Evolutionary conservation across 2,329 filamentous ascomycete species (phyloP).

Genomic region (Cercospora zeae-maydis): DNA sequence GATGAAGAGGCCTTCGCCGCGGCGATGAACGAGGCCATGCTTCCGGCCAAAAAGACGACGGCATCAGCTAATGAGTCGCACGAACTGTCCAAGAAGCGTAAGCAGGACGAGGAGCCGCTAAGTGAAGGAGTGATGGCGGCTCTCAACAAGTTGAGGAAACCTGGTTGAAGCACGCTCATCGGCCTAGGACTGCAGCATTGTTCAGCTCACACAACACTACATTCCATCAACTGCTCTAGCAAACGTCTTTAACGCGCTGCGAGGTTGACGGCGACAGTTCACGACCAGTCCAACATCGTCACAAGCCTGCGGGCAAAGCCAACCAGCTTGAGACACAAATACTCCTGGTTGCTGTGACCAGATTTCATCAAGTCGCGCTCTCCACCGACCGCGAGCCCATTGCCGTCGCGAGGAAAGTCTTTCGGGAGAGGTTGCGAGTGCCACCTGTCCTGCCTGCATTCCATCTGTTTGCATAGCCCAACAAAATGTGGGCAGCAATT

Average conservation of each 20-base stretch:
- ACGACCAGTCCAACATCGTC: slow-evolving; percentile 28
- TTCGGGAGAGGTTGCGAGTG: slow-evolving; percentile 31
- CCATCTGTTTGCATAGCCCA: slow-evolving; percentile 39
- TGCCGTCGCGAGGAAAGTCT: slow-evolving; percentile 25
- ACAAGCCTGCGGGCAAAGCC: slow-evolving; percentile 27
- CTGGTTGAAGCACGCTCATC: slow-evolving; percentile 4
- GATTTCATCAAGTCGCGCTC: background rate
- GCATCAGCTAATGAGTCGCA: background rate
- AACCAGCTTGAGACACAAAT: slow-evolving; percentile 34
- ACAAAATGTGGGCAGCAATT: slow-evolving; percentile 35
- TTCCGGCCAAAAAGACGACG: slow-evolving; percentile 6
- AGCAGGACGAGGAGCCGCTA: slow-evolving; percentile 45
- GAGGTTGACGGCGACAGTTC: background rate
- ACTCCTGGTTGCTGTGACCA: slow-evolving; percentile 23
- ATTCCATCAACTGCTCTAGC: background rate
- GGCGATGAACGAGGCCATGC: slow-evolving; percentile 25
- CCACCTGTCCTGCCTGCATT: slow-evolving; percentile 44
- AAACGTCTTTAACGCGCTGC: background rate
- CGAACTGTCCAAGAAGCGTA: slow-evolving; percentile 34
- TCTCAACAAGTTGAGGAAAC: slow-evolving; percentile 52
- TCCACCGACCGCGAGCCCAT: slow-evolving; percentile 17
- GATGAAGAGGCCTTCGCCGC: slow-evolving; percentile 48
- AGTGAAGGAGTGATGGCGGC: slow-evolving; percentile 59
- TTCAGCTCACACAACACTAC: background rate
- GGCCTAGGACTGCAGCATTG: background rate